Percentiles rank a stretch among this genome's conserved stretches.
Evolutionary conservation across 73 alveolate genomes (phyloP).

Genomic region (Paramecium sonneborni): DNA sequence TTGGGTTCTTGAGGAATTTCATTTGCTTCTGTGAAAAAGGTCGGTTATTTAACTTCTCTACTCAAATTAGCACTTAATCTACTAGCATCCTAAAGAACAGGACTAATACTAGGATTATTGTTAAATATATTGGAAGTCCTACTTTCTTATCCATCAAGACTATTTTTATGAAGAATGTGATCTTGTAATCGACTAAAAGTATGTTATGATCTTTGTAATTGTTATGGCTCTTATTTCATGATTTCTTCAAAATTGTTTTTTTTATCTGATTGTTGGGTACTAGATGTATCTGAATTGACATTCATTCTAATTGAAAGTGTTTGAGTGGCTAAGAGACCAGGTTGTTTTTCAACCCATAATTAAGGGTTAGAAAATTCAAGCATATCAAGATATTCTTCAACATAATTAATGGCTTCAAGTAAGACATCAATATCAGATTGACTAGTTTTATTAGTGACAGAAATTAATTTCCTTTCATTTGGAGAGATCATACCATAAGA

Average conservation of each 20-base stretch:
- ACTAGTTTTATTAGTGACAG: neutral
- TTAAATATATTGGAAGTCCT: neutral
- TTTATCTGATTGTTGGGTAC: neutral
- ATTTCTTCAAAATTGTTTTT: neutral
- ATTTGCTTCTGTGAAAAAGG: neutral
- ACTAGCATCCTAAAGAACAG: neutral
- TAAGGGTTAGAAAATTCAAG: neutral
- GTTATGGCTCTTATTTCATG: neutral
- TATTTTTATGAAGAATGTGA: neutral
- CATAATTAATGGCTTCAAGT: neutral
- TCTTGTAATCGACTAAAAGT: neutral
- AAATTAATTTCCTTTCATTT: neutral
- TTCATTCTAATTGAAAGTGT: neutral
- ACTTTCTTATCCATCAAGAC: constrained; percentile 11
- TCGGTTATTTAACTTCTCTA: neutral
- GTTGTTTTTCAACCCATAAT: constrained; percentile 22
- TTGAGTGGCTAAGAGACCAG: neutral
- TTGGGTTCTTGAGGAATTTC: neutral
- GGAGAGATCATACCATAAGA: neutral
- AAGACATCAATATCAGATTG: neutral
- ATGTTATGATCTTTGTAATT: neutral
- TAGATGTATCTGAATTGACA: neutral
- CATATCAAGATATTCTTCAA: constrained; percentile 21
- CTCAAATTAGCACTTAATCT: constrained; percentile 4
- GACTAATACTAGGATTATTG: neutral